Base-by-base conservation (phyloP, 1,284 basidiomycete genomes). In the Cystobasidium pallidum region DNA sequence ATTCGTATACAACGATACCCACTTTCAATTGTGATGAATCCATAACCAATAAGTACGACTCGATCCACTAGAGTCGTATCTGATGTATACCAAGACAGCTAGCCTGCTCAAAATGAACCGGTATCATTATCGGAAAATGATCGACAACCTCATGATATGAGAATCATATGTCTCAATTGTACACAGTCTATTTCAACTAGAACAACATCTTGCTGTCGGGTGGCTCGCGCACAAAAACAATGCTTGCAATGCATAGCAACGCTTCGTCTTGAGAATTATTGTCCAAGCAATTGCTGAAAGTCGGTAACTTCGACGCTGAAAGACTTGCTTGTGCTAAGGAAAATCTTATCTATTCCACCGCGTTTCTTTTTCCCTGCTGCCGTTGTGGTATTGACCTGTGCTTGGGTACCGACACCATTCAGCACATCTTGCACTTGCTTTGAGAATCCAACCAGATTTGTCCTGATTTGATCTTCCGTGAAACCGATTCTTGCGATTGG, bases 351-450 rank as follows among this genome's bases (percentile, higher is more conserved):
- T 32, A 70, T 70, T 43, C 57, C 43, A n/a, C 52, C 67, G 3
- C n/a, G 15, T 45, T 62, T 49, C 26, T 70, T 70, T 43, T 62
- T 61, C n/a, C 34, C 52, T 17, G 36, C 67, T 43, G 47, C 66
- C n/a, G 54, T 36, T n/a, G 41, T 34, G 1, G 67, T 26, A n/a
- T 58, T 58, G n/a, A 70, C 58, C 21, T 70, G 36, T 1, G 67
- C 67, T 58, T 70, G 67, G 15, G 67, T 70, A 32, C 67, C 67
- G 7, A 62, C 67, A 3, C 67, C 67, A 62, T 70, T 70, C 26
- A 55, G 28, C 8, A 70, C 67, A 41, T 70, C 58, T 15, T 43
- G n/a, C 10, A 70, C 58, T 36, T 70, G 52, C 45, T 52, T 36
- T 21, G 47, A 43, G n/a, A 70, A 62, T 21, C 45, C 39, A 10